Evolutionary conservation across 495 filamentous ascomycete genomes (phyloP), one percentile per base, ranked within the genome.

Genomic region (Astrothelium subdiscretum): DNA sequence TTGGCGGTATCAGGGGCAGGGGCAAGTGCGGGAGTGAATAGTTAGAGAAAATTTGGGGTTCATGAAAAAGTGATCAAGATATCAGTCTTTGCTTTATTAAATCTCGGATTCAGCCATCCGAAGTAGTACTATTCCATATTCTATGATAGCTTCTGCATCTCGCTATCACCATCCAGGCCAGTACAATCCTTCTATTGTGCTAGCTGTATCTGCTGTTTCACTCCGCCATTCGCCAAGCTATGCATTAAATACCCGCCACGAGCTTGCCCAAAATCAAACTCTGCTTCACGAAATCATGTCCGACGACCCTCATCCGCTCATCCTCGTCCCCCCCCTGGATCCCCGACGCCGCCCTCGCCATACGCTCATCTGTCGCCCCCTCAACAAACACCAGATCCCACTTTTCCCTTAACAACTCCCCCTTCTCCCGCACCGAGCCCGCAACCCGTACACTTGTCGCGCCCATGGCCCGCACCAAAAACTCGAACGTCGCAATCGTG

Each of bases 201-300:
- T n/a, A n/a, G n/a, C n/a, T n/a, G n/a, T n/a, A n/a, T n/a, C n/a
- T n/a, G n/a, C n/a, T n/a, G n/a, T n/a, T n/a, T n/a, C n/a, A n/a
- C n/a, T n/a, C n/a, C n/a, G n/a, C n/a, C n/a, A n/a, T n/a, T n/a
- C n/a, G n/a, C n/a, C n/a, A n/a, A n/a, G n/a, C n/a, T n/a, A n/a
- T n/a, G n/a, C n/a, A n/a, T n/a, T n/a, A n/a, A n/a, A n/a, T n/a
- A n/a, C n/a, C n/a, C n/a, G n/a, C n/a, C n/a, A n/a, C 79, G 65
- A 96, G 67, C 61, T 82, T 82, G 4, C 92, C 94, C 59, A 96
- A 68, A 65, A 98, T 97, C 63, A 97, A 75, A 71, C 91, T 97
- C 77, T 98, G 95, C 62, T 95, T 85, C 32, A 97, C 83, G 70
- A 90, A 84, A 70, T 97, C 92, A 75, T 95, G 89, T 32, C 86